Base-by-base conservation (phyloP, 495 filamentous ascomycete genomes). In the Tricharina praecox region DNA sequence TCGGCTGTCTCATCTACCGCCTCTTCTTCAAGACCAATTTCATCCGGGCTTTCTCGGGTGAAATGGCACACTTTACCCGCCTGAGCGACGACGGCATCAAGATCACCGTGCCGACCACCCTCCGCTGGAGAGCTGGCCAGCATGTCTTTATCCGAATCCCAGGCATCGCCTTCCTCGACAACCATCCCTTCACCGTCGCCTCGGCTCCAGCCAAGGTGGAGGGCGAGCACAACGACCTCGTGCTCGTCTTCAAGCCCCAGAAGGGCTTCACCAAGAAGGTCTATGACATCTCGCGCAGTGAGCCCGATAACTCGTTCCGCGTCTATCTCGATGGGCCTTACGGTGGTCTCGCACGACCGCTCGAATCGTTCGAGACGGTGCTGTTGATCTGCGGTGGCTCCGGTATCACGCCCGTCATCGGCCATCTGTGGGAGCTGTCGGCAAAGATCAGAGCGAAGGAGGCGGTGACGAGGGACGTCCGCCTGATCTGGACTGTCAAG, bases 111-210 rank as follows among this genome's bases (percentile, higher is more conserved):
- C 82, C 88, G 0, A 94, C 88, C 4, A 80, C 86, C 59, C 81
- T 94, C 74, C 78, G 73, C 51, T 96, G 88, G 88, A 77, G 75
- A 54, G 86, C 88, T 3, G 90, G 88, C 15, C 88, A 96, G 62
- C 94, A 88, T 52, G 82, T 96, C 20, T 96, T 95, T 56, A 69
- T 96, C 8, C 75, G 90, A 38, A 87, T 96, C 77, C 88, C 88
- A 0, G 81, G 83, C 1, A 84, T 96, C 52, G 84, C 83, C 0
- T 59, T 90, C 23, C 75, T 93, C 53, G 81, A 94, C 55, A 95
- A 88, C 54, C 88, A 96, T 50, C 88, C 88, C 3, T 96, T 96
- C 63, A 96, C 88, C 3, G 86, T 96, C 44, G 79, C 90, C 5
- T 93, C 86, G 0, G 73, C 93, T 15, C 79, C 92, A 71, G 75